Percentiles rank a stretch among this genome's conserved stretches.
Conservation (phyloP, 1,284 basidiomycete species). For the Dichomitus squalens region DNA sequence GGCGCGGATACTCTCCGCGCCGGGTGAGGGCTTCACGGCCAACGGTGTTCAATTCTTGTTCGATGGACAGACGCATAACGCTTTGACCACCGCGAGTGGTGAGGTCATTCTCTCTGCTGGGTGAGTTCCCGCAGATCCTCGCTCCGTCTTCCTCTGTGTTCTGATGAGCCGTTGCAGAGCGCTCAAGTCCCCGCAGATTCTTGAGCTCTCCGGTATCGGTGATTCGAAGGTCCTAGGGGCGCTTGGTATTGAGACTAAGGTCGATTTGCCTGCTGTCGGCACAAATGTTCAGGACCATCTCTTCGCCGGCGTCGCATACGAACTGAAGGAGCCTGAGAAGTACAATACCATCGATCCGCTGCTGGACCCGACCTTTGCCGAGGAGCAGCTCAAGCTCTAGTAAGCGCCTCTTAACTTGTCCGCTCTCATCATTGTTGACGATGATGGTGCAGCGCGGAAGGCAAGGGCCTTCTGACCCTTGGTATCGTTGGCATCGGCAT, state of each 20-base stretch:
- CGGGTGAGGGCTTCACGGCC: slow-evolving; percentile 25
- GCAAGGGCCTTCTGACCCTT: slow-evolving; percentile 28
- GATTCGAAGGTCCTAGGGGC: slow-evolving; percentile 30
- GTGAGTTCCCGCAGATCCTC: too few species aligned
- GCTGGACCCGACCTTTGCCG: slow-evolving; percentile 23
- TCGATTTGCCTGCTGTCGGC: slow-evolving; percentile 40
- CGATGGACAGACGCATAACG: slow-evolving; percentile 27
- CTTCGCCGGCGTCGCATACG: slow-evolving; percentile 14
- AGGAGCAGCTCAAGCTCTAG: slow-evolving; percentile 32
- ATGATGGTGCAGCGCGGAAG: slow-evolving; percentile 20
- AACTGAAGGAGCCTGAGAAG: slow-evolving; percentile 15
- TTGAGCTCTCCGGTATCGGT: slow-evolving; percentile 45
- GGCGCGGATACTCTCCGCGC: slow-evolving; percentile 11
- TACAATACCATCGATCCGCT: slow-evolving; percentile 32
- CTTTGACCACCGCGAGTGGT: slow-evolving; percentile 27
- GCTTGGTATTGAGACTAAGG: slow-evolving; percentile 34
- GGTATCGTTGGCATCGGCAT: slow-evolving; percentile 29
- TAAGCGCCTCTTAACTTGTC: slow-evolving; percentile 15
- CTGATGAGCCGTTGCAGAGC: too few species aligned
- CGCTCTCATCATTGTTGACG: not conserved
- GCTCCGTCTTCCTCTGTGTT: too few species aligned
- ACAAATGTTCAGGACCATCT: slow-evolving; percentile 38
- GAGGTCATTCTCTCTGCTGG: slow-evolving; percentile 43
- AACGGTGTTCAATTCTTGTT: slow-evolving; percentile 37
- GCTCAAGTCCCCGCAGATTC: slow-evolving; percentile 32